Base-by-base conservation (phyloP, 2,329 filamentous ascomycete species). In the Passalora sequoiae region DNA sequence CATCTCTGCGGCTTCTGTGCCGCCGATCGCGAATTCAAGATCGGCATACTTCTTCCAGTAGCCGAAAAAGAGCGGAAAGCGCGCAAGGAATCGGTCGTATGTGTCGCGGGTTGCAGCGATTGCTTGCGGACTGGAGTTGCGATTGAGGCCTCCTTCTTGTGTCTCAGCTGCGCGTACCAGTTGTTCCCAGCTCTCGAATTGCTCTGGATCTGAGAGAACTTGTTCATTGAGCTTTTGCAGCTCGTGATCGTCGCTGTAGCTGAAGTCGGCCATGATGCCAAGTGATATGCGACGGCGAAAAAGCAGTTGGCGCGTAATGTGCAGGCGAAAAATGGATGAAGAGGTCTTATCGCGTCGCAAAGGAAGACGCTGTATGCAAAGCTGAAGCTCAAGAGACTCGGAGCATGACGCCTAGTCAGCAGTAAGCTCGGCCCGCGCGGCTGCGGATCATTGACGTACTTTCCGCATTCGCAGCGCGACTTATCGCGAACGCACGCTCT, bases 31-130 rank as follows among this genome's bases (percentile, higher is more conserved):
- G 70, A 98, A 98, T 63, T 98, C 92, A 52, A 94, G 76, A 60
- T 97, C 91, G 61, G 92, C 92, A 75, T 97, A 98, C 66, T 96
- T 97, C 73, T 97, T 97, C 92, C 92, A 98, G 72, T 97, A 98
- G 40, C 91, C 92, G 60, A 97, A 98, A 28, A 97, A 80, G 8
- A 97, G 77, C 2, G 92, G 92, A 54, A 96, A 98, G 63, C 95
- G 96, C 49, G 86, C 80, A 16, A 98, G 83, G 62, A 98, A 94
- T 36, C 85, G 81, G 65, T 98, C 89, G 71, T 94, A 97, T 50
- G 86, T 80, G 65, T 86, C 81, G 67, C 92, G 84, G 43, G 89
- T 84, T 8, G 88, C 83, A 15, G 88, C 83, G 57, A 98, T 89
- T 20, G 92, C 87, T 61, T 94, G 86, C 1, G 92, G 89, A 63